Evolutionary conservation across 768 basidiomycete species (phyloP).

Genomic region (Chlorophyllum brunneum): DNA sequence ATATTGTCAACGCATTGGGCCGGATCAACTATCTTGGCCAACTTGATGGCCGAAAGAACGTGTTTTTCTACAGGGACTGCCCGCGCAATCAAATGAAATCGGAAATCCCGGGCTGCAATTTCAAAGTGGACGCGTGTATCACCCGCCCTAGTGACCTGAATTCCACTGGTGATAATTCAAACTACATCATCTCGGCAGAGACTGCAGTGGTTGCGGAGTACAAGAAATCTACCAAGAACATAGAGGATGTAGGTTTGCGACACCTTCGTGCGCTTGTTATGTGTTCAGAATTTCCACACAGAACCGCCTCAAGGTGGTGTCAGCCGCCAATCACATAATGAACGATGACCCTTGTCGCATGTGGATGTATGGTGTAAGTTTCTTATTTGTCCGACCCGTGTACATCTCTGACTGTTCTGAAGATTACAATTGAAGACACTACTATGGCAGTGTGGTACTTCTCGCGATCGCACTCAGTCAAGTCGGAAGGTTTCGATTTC

Average conservation of each 20-base stretch:
- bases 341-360: slow-evolving; percentile 22
- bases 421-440: slow-evolving; percentile 14
- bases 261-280: neutral
- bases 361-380: slow-evolving; percentile 20
- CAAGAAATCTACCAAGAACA: slow-evolving; percentile 1
- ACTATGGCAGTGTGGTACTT: slow-evolving; percentile 5
- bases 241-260: neutral
- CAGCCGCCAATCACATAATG: slow-evolving; percentile 17
- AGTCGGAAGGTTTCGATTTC: slow-evolving; percentile 10
- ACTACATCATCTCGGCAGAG: neutral
- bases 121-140: slow-evolving; percentile 17
- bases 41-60: neutral
- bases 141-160: no score
- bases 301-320: slow-evolving; percentile 11
- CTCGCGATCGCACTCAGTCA: slow-evolving; percentile 1
- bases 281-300: neutral
- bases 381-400: neutral
- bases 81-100: neutral
- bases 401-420: neutral
- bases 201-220: slow-evolving; percentile 16
- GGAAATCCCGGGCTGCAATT: slow-evolving; percentile 12
- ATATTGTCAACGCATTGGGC: neutral
- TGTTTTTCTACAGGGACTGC: neutral
- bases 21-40: neutral
- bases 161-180: neutral